Conservation (phyloP, 176 grass and related monocot genomes). For the Juncus effusus region DNA sequence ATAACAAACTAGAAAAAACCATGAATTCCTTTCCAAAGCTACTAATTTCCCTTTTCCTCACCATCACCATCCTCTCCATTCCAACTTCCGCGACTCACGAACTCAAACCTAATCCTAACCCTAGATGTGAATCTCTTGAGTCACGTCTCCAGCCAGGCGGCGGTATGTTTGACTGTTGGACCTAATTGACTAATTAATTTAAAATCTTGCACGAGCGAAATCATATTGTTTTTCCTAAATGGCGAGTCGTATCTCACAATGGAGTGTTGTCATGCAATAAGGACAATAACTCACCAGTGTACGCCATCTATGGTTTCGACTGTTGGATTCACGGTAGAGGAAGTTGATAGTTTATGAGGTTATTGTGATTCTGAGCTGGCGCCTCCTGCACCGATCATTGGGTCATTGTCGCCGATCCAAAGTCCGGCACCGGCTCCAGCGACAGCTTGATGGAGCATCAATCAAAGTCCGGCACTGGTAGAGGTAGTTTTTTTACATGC, state of each 20-base stretch:
- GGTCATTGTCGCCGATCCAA: neutral
- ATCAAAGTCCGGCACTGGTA: too few relatives aligned
- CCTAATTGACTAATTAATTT: conserved; percentile 45
- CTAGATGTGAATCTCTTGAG: neutral
- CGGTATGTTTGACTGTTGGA: conserved; percentile 54
- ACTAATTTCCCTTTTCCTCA: conserved; percentile 5
- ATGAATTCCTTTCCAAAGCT: conserved; percentile 20
- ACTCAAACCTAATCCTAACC: conserved; percentile 7
- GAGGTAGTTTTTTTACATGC: too few relatives aligned
- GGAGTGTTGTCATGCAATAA: conserved; percentile 71
- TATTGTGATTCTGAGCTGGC: conserved; percentile 61
- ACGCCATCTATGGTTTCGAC: conserved; percentile 64
- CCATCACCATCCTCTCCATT: conserved; percentile 1
- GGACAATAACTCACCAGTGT: conserved; percentile 58
- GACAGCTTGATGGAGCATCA: neutral
- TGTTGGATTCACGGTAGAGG: conserved; percentile 54
- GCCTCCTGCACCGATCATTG: neutral
- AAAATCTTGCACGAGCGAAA: conserved; percentile 61
- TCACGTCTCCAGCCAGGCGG: conserved; percentile 1
- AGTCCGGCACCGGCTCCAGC: neutral
- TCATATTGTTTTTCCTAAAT: conserved; percentile 72
- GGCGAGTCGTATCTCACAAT: conserved; percentile 64
- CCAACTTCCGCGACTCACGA: neutral
- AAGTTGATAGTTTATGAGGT: conserved; percentile 52
- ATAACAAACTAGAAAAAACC: neutral